Conservation (phyloP, 805 yeast species). For the Blastobotrys chiropterorum region DNA sequence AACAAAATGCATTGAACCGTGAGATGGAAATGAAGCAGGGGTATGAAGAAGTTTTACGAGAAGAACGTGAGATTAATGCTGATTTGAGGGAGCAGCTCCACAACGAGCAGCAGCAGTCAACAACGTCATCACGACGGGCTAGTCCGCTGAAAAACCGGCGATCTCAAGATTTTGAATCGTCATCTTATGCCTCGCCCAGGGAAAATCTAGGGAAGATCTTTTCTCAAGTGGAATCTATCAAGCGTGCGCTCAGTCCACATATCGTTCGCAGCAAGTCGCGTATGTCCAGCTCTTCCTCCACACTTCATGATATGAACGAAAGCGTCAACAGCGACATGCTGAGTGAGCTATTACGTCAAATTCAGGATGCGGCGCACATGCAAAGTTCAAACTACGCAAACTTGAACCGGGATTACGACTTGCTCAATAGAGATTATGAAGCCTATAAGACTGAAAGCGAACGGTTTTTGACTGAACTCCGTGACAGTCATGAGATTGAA, state of each 20-base stretch:
- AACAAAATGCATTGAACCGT: neutral
- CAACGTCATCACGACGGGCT: neutral
- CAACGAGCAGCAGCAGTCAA: neutral
- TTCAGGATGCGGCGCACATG: constrained; percentile 3
- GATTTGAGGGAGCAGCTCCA: neutral
- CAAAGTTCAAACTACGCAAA: neutral
- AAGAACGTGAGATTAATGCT: neutral
- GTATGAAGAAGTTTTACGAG: neutral
- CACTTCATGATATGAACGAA: neutral
- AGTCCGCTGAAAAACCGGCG: neutral
- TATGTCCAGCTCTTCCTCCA: neutral
- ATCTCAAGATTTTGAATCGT: neutral
- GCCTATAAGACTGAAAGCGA: neutral
- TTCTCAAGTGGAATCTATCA: constrained; percentile 3
- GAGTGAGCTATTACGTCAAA: neutral
- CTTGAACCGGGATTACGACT: neutral
- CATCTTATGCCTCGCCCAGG: neutral
- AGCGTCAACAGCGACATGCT: neutral
- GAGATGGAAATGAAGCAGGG: neutral
- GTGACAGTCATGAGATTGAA: neutral
- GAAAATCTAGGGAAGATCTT: neutral
- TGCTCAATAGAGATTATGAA: constrained; percentile 1
- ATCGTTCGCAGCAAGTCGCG: neutral
- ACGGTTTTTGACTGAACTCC: neutral
- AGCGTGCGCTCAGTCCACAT: constrained; percentile 2